Evolutionary conservation across 768 basidiomycete genomes (phyloP).

Genomic region (Mrakia gelida): DNA sequence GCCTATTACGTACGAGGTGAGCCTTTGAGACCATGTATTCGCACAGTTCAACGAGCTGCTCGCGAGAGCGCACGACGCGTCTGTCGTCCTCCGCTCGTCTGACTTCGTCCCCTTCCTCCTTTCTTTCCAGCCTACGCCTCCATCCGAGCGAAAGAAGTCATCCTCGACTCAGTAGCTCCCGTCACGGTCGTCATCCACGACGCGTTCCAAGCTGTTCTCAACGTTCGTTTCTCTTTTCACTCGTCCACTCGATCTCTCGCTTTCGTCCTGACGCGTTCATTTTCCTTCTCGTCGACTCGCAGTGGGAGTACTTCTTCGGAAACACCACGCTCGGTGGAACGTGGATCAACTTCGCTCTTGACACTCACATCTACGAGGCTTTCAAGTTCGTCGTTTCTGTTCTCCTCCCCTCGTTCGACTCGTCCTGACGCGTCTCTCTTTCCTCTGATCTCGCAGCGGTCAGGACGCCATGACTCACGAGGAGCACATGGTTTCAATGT

Average conservation of each 20-base stretch:
- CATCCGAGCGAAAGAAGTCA: constrained; percentile 14
- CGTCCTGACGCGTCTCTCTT: too few species aligned
- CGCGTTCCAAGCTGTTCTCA: constrained; percentile 24
- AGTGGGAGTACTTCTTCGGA: constrained; percentile 32
- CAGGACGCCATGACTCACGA: neutral
- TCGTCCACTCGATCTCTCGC: too few species aligned
- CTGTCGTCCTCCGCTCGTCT: neutral
- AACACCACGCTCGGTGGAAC: neutral
- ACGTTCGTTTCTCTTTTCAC: neutral
- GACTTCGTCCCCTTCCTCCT: neutral
- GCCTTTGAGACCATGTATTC: neutral
- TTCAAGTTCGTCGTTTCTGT: neutral
- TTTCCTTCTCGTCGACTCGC: neutral
- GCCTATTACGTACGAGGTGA: constrained; percentile 17
- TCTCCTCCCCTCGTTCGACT: too few species aligned
- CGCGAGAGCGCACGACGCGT: neutral
- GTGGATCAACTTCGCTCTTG: constrained; percentile 21
- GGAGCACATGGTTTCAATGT: constrained; percentile 11
- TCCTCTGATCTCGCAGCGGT: neutral
- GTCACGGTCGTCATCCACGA: constrained; percentile 27
- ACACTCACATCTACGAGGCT: constrained; percentile 25
- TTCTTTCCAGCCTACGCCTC: constrained; percentile 11
- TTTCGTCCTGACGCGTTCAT: neutral
- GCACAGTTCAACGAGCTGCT: too few species aligned
- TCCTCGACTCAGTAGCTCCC: neutral